Evolutionary conservation across 306 rosid genomes (phyloP), one percentile per base, ranked within the genome.

Genomic region (Dalbergia oliveri): DNA sequence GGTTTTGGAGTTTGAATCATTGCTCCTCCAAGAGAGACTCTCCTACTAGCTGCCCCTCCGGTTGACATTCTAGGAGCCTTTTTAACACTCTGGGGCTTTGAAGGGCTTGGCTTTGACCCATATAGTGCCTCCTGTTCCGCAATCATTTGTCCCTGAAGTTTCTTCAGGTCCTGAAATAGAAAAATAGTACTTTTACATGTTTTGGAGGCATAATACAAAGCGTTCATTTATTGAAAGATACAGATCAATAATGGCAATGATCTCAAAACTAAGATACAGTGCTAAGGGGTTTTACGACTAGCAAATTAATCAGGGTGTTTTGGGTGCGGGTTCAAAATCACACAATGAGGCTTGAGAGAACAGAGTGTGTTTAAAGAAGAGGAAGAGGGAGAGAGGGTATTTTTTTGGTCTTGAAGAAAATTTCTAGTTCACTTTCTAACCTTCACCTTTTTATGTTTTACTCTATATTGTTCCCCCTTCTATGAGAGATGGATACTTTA

Each of bases 21-120:
- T 72, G 94, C 88, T 64, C 96, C 97, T 72, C 97, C 97, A 66
- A 89, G 86, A 44, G 97, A 92, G 50, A 92, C 85, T 88, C 97
- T 87, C 86, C 90, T 84, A 85, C 83, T 88, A 78, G 82, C 79
- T 75, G 89, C 88, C 34, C 98, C 91, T 69, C 98, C 99, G 0
- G 92, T 89, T 81, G 96, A 89, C 90, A 88, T 87, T 86, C 93
- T 91, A 75, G 97, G 84, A 50, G 72, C 90, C 74, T 90, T 96
- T 83, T 88, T 96, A 0, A 83, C 91, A 86, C 92, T 86, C 61
- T 82, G 95, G 70, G 92, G 84, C 88, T 91, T 96, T 15, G 93
- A 89, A 59, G 99, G 98, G 86, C 98, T 93, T 59, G 97, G 97
- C 68, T 96, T 96, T 69, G 98, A 91, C 82, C 99, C 98, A 76